These are phyloP conservation scores for Syzygium aromaticum DNA, from an alignment of 345 rosid species.

Conservation along the genomic window DNA sequence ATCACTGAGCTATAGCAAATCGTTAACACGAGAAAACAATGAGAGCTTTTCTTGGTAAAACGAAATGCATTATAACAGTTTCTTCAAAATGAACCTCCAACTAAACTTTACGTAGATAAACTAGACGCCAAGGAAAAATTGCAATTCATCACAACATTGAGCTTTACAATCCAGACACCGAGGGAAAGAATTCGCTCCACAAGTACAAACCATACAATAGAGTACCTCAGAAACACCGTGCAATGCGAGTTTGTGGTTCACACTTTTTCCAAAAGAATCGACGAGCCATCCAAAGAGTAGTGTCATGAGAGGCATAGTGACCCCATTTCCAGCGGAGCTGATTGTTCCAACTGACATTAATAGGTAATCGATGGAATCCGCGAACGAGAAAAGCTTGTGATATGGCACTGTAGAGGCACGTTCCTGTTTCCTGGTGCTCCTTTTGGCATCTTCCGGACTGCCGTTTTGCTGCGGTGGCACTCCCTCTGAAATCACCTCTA, in stretches of 20 bases:
- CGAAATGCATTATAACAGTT: not conserved
- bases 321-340: constrained; percentile 18
- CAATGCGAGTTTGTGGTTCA: not conserved
- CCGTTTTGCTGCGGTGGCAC: not conserved
- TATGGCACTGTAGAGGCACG: constrained; percentile 13
- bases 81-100: not conserved
- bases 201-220: not conserved
- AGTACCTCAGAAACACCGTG: constrained; percentile 19
- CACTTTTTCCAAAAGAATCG: constrained; percentile 13
- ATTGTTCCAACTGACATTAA: constrained; percentile 20
- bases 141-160: not conserved
- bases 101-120: not conserved
- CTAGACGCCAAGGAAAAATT: not conserved
- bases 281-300: constrained; percentile 11
- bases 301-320: constrained; percentile 9
- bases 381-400: constrained; percentile 19
- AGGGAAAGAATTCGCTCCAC: not conserved
- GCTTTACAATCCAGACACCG: not conserved
- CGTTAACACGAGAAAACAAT: not conserved
- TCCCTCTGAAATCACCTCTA: not conserved
- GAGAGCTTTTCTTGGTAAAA: not conserved
- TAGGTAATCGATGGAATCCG: constrained; percentile 12
- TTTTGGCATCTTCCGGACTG: not conserved
- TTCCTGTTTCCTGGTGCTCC: not conserved
- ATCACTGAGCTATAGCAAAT: not conserved